Evolutionary conservation across 805 yeast species (phyloP).

Genomic region (Starmerella lactis-condensi): DNA sequence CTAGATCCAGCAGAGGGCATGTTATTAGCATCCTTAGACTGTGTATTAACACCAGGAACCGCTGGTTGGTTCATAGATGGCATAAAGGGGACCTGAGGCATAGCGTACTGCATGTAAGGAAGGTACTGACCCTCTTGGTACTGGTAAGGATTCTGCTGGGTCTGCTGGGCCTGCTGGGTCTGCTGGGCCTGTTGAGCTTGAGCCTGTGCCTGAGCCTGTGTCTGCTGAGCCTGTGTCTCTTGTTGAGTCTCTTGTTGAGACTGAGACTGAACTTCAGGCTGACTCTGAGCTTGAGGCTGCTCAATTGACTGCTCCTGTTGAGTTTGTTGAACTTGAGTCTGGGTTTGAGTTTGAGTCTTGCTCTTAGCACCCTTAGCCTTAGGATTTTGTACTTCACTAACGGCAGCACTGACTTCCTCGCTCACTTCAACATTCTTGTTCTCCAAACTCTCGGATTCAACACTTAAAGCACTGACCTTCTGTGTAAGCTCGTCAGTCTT

Average conservation of each 20-base stretch:
- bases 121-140: constrained; percentile 2
- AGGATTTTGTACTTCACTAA: constrained; percentile 3
- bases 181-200: constrained; percentile 1
- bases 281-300: constrained; percentile 5
- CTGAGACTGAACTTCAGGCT: constrained; percentile 8
- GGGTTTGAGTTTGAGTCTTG: background rate
- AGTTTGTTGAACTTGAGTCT: constrained; percentile 1
- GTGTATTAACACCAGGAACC: too few species aligned
- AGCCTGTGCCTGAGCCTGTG: constrained; percentile 2
- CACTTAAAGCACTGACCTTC: too few species aligned
- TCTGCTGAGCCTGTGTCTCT: constrained; percentile 7
- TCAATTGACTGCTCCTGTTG: constrained; percentile 5
- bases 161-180: constrained; percentile 1
- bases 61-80: constrained; percentile 1
- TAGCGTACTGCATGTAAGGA: constrained; percentile 6
- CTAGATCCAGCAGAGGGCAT: too few species aligned
- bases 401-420: constrained; percentile 4
- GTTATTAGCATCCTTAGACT: too few species aligned
- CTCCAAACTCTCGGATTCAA: too few species aligned
- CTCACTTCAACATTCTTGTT: constrained; percentile 1
- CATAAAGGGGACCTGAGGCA: constrained; percentile 6
- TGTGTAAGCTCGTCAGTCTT: too few species aligned
- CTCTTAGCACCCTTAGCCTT: background rate
- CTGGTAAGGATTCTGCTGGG: constrained; percentile 1
- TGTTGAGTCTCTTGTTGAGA: too few species aligned